These are phyloP conservation scores for Lipomyces kockii DNA, from an alignment of 805 yeast species.

Conservation along the genomic window DNA sequence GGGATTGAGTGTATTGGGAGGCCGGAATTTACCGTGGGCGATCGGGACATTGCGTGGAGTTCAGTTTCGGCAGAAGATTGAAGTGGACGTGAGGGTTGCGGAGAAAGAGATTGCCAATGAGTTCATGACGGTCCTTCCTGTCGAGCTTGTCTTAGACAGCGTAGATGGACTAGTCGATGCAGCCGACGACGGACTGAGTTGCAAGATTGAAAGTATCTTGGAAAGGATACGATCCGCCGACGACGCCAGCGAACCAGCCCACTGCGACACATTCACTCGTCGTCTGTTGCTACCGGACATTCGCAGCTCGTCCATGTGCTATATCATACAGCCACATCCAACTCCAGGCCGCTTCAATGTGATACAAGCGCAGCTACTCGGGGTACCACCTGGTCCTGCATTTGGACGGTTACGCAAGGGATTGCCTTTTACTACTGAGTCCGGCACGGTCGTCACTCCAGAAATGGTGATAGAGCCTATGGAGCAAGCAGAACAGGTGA, in stretches of 20 bases:
- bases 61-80: conserved; percentile 76
- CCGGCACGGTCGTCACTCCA: conserved; percentile 66
- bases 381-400: conserved; percentile 67
- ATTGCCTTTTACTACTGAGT: conserved; percentile 56
- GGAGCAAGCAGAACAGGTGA: conserved; percentile 60
- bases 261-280: background rate
- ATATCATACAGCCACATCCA: conserved; percentile 66
- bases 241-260: background rate
- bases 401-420: conserved; percentile 68
- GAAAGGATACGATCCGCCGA: background rate
- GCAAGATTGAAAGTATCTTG: background rate
- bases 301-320: conserved; percentile 57
- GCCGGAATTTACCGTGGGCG: conserved; percentile 55
- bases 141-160: background rate
- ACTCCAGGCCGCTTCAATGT: conserved; percentile 77
- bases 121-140: conserved; percentile 37
- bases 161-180: background rate
- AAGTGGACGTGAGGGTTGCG: conserved; percentile 46
- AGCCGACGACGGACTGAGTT: background rate
- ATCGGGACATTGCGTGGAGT: conserved; percentile 85
- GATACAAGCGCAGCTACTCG: conserved; percentile 65
- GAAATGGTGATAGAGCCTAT: conserved; percentile 73
- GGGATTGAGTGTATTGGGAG: conserved; percentile 58
- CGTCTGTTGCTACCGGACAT: background rate
- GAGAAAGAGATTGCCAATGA: conserved; percentile 43